Evolutionary conservation across 257 asterid genomes (phyloP).

Genomic region (Plantago ovata): DNA sequence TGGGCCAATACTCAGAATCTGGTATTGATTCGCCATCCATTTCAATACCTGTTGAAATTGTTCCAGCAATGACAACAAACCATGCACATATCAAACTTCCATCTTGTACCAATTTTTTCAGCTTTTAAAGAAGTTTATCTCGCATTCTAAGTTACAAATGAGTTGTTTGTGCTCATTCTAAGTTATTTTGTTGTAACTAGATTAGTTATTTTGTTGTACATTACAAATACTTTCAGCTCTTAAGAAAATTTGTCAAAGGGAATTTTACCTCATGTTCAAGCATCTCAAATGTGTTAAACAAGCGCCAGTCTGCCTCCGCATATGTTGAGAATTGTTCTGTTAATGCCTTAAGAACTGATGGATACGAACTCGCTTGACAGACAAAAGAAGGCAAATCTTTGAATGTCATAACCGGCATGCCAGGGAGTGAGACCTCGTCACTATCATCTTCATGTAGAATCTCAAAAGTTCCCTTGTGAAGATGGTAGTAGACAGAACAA

Average conservation of each 20-base stretch:
- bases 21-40: constrained; percentile 25
- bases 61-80: background rate
- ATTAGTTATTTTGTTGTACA: too few species aligned
- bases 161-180: too few species aligned
- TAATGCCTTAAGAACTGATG: constrained; percentile 15
- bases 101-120: too few species aligned
- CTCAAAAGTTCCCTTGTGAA: constrained; percentile 24
- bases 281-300: constrained; percentile 55
- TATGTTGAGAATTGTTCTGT: constrained; percentile 26
- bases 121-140: too few species aligned
- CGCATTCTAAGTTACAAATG: too few species aligned
- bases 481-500: constrained; percentile 29
- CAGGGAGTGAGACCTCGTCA: constrained; percentile 27
- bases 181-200: too few species aligned
- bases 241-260: too few species aligned
- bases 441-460: constrained; percentile 20
- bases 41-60: constrained; percentile 23
- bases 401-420: constrained; percentile 26
- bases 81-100: background rate
- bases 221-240: too few species aligned
- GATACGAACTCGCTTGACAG: constrained; percentile 16
- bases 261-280: constrained; percentile 44
- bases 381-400: constrained; percentile 41
- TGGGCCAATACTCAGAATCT: constrained; percentile 33
- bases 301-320: constrained; percentile 55